Conservation (phyloP, 1,284 basidiomycete genomes). For the Cystobasidium slooffiae region DNA sequence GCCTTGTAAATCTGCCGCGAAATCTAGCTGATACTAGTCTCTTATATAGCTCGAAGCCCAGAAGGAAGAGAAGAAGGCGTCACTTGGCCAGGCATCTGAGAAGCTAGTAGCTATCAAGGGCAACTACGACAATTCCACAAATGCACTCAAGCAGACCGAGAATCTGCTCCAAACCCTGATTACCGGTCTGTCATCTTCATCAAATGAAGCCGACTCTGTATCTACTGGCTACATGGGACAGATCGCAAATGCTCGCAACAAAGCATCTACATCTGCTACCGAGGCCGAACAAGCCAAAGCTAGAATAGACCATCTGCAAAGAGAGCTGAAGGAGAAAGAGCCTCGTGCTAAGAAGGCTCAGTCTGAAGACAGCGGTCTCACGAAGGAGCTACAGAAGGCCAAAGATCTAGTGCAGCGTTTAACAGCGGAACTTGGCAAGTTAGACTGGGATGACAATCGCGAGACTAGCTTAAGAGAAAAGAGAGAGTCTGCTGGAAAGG, state of each 20-base stretch:
- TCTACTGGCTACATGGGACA: slow-evolving; percentile 97
- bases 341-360: slow-evolving; percentile 81
- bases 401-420: slow-evolving; percentile 77
- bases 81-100: slow-evolving; percentile 65
- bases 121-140: slow-evolving; percentile 68
- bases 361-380: slow-evolving; percentile 74
- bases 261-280: slow-evolving; percentile 74
- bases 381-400: slow-evolving; percentile 65
- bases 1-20: not conserved
- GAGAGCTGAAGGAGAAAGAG: slow-evolving; percentile 79
- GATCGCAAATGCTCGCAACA: slow-evolving; percentile 81
- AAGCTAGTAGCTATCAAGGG: slow-evolving; percentile 65
- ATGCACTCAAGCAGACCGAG: slow-evolving; percentile 75
- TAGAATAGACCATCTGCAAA: slow-evolving; percentile 76
- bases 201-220: slow-evolving; percentile 61
- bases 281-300: slow-evolving; percentile 84
- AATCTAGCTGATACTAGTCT: too few relatives aligned
- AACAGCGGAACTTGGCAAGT: slow-evolving; percentile 63
- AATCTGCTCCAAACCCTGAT: slow-evolving; percentile 94
- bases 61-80: slow-evolving; percentile 62
- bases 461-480: slow-evolving; percentile 13
- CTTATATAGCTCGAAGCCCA: slow-evolving; percentile 46
- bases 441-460: slow-evolving; percentile 60
- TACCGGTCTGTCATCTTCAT: slow-evolving; percentile 81
- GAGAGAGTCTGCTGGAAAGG: slow-evolving; percentile 13